Evolutionary conservation across 176 grass and related monocot genomes (phyloP).

Genomic region (Oryza rufipogon): DNA sequence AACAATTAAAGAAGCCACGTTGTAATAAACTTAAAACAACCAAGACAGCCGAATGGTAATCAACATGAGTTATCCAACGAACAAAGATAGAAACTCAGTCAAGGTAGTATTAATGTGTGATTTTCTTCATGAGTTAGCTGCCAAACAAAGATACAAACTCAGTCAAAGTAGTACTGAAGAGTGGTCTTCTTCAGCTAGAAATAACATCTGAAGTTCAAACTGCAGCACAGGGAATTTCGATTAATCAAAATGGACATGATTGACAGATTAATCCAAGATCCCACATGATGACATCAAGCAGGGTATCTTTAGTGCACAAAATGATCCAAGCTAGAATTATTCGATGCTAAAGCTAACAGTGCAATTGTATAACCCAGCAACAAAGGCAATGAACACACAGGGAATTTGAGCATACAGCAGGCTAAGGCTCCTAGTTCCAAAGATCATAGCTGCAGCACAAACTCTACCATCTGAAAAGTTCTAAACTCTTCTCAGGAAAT

Average conservation of each 20-base stretch:
- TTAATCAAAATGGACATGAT: not conserved
- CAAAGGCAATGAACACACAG: not conserved
- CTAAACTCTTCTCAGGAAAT: conserved; percentile 7
- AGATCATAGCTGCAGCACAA: conserved; percentile 14
- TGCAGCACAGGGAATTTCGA: not conserved
- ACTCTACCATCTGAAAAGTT: not conserved
- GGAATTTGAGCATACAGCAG: conserved; percentile 21
- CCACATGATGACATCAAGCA: not conserved
- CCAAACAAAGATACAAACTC: conserved; percentile 2
- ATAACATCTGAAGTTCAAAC: not conserved
- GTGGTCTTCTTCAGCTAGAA: conserved; percentile 3
- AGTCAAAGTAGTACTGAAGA: not conserved
- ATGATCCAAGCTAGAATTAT: conserved; percentile 24
- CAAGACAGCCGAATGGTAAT: not conserved
- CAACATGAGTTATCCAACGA: conserved; percentile 2
- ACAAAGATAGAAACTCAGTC: not conserved
- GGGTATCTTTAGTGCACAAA: conserved; percentile 7
- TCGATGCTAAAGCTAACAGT: conserved; percentile 2
- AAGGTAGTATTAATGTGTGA: not conserved
- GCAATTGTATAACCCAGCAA: conserved; percentile 32
- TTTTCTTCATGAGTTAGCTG: not conserved
- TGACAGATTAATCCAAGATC: not conserved
- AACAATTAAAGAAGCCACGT: not conserved
- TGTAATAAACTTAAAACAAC: not conserved
- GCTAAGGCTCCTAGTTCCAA: conserved; percentile 26